Evolutionary conservation across 495 filamentous ascomycete species (phyloP).

Genomic region (Hypoxylon subgilvum): DNA sequence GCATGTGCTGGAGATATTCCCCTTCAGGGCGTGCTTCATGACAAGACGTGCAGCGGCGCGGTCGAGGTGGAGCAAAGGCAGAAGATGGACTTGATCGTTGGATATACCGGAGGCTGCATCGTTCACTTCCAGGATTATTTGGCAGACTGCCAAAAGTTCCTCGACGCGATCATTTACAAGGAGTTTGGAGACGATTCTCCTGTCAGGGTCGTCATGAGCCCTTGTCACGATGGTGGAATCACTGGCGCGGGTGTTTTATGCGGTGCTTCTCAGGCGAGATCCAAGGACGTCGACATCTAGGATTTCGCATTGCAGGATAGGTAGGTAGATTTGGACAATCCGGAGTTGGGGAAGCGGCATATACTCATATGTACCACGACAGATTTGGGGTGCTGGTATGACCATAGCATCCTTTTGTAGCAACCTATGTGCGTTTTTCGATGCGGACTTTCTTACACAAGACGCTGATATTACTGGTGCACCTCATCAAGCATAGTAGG

Average conservation of each 20-base stretch:
- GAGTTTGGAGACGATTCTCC: conserved; percentile 61
- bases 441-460: background rate
- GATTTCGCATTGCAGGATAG: conserved; percentile 16
- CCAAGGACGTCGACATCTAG: conserved; percentile 25
- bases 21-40: conserved; percentile 11
- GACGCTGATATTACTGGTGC: conserved; percentile 3
- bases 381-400: background rate
- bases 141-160: conserved; percentile 67
- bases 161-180: conserved; percentile 67
- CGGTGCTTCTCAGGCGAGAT: conserved; percentile 39
- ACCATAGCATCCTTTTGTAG: conserved; percentile 8
- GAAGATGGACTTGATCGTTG: conserved; percentile 70
- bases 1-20: conserved; percentile 69
- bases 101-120: conserved; percentile 80
- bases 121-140: conserved; percentile 77
- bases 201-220: conserved; percentile 67
- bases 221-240: conserved; percentile 77
- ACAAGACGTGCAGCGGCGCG: conserved; percentile 7
- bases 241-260: conserved; percentile 74
- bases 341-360: conserved; percentile 32
- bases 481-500: background rate
- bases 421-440: conserved; percentile 13
- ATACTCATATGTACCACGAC: conserved; percentile 17
- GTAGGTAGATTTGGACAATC: conserved; percentile 2
- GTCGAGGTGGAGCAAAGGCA: background rate